phyloP scores from a whole-genome alignment of 2,329 filamentous ascomycete genomes.

The Alternaria gansuensis region DNA sequence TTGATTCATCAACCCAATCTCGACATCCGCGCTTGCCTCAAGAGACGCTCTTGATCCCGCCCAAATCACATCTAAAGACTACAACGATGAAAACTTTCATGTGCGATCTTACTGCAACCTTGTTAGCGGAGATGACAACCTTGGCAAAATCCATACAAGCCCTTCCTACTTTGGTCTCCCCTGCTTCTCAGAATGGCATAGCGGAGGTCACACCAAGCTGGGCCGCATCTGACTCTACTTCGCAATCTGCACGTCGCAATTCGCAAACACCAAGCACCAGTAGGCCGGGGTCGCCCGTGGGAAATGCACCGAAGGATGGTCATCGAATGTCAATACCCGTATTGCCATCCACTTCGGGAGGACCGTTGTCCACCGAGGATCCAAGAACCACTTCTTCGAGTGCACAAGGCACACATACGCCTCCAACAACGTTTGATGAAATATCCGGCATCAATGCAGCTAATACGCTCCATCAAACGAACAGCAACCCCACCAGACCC shows the following conservation, averaged over 20 bases:
- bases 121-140: slow-evolving; percentile 59
- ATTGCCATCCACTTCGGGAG: slow-evolving; percentile 55
- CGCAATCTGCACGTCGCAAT: slow-evolving; percentile 42
- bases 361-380: slow-evolving; percentile 37
- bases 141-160: slow-evolving; percentile 60
- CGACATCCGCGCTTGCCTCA: slow-evolving; percentile 61
- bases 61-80: slow-evolving; percentile 70
- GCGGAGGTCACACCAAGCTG: slow-evolving; percentile 42
- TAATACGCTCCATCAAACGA: slow-evolving; percentile 54
- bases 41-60: slow-evolving; percentile 75
- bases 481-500: slow-evolving; percentile 37
- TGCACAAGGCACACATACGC: slow-evolving; percentile 44
- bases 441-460: slow-evolving; percentile 49
- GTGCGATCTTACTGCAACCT: slow-evolving; percentile 56
- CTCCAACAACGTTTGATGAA: slow-evolving; percentile 61
- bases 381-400: slow-evolving; percentile 40
- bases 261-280: slow-evolving; percentile 42
- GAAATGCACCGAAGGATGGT: slow-evolving; percentile 65
- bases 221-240: slow-evolving; percentile 39
- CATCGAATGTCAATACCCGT: slow-evolving; percentile 84
- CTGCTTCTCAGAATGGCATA: slow-evolving; percentile 43
- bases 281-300: slow-evolving; percentile 45
- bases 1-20: slow-evolving; percentile 68
- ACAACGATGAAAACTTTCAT: slow-evolving; percentile 69
- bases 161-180: slow-evolving; percentile 70